phyloP scores from a whole-genome alignment of 2,329 filamentous ascomycete genomes.

The Tolypocladium inflatum region DNA sequence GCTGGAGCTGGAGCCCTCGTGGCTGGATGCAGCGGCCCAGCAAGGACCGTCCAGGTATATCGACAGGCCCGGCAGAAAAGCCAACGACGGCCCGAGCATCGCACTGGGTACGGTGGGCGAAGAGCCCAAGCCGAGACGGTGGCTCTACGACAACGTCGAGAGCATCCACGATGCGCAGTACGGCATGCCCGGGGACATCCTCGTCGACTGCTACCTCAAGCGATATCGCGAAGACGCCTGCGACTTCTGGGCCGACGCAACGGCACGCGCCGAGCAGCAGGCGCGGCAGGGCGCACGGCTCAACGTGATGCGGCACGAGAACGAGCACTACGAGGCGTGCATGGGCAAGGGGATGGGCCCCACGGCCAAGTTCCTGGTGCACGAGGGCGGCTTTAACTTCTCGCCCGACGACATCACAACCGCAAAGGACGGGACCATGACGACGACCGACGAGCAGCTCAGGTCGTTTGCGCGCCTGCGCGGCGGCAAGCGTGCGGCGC shows the following conservation, averaged over 20 bases:
- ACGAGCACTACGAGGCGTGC: slow-evolving; percentile 23
- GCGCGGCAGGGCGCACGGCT: neutral
- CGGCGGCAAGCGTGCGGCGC: slow-evolving; percentile 33
- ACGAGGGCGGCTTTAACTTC: neutral
- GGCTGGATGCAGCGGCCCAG: slow-evolving; percentile 1
- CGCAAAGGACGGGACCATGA: neutral
- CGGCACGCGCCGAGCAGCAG: neutral
- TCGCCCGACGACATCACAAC: neutral
- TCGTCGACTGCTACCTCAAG: neutral
- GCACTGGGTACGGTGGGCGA: neutral
- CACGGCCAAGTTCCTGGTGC: slow-evolving; percentile 7
- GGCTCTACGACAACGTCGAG: neutral
- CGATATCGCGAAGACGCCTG: neutral
- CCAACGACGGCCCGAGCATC: neutral
- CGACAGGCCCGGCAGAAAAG: too few species aligned
- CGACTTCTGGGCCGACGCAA: slow-evolving; percentile 1
- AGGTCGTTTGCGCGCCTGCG: slow-evolving; percentile 24
- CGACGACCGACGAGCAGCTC: slow-evolving; percentile 5
- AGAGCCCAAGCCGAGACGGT: neutral
- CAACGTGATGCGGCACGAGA: slow-evolving; percentile 26
- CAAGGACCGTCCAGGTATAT: too few species aligned
- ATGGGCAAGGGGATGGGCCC: slow-evolving; percentile 13
- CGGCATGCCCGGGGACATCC: neutral
- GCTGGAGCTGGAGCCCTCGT: neutral
- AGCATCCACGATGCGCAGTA: neutral